Percentiles rank a stretch among this genome's conserved stretches.
These are phyloP conservation scores for Geotrichum europaeum DNA, from an alignment of 1,139 yeast species.

Conservation along the genomic window DNA sequence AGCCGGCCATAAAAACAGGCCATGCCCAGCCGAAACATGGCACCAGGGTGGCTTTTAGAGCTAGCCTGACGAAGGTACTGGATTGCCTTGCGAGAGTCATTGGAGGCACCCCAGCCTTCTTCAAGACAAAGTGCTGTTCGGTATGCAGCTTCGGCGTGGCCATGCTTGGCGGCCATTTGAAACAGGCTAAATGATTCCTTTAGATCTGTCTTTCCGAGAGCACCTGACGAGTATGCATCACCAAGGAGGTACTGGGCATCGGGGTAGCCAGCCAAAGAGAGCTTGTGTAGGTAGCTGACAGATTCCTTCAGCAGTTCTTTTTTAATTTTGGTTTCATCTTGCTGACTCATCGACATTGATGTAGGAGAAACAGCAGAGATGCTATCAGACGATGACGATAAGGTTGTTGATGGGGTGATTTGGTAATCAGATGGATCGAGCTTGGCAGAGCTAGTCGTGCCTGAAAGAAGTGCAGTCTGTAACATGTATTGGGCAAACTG, in stretches of 20 bases:
- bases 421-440: neutral
- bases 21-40: constrained; percentile 86
- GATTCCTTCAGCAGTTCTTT: constrained; percentile 61
- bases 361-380: neutral
- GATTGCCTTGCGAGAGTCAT: constrained; percentile 81
- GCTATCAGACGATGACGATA: neutral
- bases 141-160: constrained; percentile 86
- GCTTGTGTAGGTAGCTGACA: constrained; percentile 56
- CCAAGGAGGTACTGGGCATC: constrained; percentile 90
- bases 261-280: constrained; percentile 74
- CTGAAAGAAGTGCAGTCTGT: constrained; percentile 60
- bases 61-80: constrained; percentile 86
- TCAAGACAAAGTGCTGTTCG: constrained; percentile 88
- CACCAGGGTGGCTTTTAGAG: constrained; percentile 85
- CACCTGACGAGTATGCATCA: constrained; percentile 86
- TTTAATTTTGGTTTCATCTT: constrained; percentile 41
- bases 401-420: constrained; percentile 13
- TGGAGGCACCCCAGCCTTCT: constrained; percentile 87
- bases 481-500: constrained; percentile 89
- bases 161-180: constrained; percentile 87
- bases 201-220: constrained; percentile 75
- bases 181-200: constrained; percentile 71
- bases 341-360: neutral
- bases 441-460: neutral
- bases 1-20: constrained; percentile 77